Percentiles rank a stretch among this genome's conserved stretches.
Conservation (phyloP, 176 grass and related monocot species). For the Oryza glaberrima region DNA sequence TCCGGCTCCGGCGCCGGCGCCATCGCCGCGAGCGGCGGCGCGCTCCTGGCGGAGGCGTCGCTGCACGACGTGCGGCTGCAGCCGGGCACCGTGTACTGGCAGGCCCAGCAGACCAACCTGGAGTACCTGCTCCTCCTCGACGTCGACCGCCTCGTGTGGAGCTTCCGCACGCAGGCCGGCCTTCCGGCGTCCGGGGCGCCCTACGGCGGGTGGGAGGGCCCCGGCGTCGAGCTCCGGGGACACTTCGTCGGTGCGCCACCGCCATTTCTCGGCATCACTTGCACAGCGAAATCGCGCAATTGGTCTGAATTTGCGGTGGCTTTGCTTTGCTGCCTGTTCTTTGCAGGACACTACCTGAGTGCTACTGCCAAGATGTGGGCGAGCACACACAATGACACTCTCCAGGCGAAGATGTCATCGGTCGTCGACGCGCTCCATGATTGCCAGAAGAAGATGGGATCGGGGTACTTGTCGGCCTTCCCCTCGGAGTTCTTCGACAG, state of each 20-base stretch:
- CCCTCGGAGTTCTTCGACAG: slow-evolving; percentile 84
- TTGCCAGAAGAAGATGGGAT: slow-evolving; percentile 87
- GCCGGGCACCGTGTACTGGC: slow-evolving; percentile 57
- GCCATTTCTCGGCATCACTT: not conserved
- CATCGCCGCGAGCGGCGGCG: not conserved
- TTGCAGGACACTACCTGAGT: slow-evolving; percentile 94
- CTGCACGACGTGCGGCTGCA: slow-evolving; percentile 72
- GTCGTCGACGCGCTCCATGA: slow-evolving; percentile 60
- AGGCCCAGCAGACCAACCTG: slow-evolving; percentile 81
- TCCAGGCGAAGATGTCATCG: slow-evolving; percentile 60
- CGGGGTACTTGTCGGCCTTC: slow-evolving; percentile 92
- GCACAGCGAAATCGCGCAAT: not conserved
- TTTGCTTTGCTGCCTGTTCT: not conserved
- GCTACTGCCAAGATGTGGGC: slow-evolving; percentile 88
- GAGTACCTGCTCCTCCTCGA: slow-evolving; percentile 86
- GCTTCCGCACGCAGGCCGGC: slow-evolving; percentile 65
- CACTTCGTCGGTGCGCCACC: slow-evolving; percentile 70
- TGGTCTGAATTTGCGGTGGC: slow-evolving; percentile 14
- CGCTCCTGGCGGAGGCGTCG: slow-evolving; percentile 63
- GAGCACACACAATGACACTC: slow-evolving; percentile 76
- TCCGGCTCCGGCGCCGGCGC: not conserved
- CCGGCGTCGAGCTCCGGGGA: slow-evolving; percentile 64
- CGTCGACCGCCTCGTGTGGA: slow-evolving; percentile 69
- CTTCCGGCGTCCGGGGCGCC: slow-evolving; percentile 52
- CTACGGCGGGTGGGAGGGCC: slow-evolving; percentile 76